Base-by-base conservation (phyloP, 768 basidiomycete species). In the Boletellus sp. region DNA sequence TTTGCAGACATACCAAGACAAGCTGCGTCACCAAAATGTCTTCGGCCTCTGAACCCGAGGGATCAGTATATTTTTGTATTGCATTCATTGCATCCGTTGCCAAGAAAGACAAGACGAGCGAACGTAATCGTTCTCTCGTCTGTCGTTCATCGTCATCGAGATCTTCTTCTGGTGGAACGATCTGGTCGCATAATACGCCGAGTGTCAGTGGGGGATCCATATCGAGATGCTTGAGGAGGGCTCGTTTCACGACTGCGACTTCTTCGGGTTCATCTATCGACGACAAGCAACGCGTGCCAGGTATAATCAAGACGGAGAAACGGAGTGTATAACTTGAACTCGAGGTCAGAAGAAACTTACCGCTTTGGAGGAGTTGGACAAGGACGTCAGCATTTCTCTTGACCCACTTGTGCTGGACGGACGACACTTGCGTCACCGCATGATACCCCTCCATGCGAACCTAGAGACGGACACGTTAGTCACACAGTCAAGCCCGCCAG, bases 331-430 rank as follows among this genome's bases (percentile, higher is more conserved):
- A 37, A 40, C 24, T 42, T 35, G 51, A 34, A 34, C 31, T 41
- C 11, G 24, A 24, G 17, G 20, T 22, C 31, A 19, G 19, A 16
- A 39, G 35, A 41, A 26, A 72, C 83, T 65, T 61, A 87, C 85
- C 85, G 56, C 83, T 84, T 63, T 87, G 87, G 9, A 88, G 72
- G 15, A 88, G 67, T 54, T 88, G 86, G n/a, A 88, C 73, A 17
- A 88, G 70, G 3, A 88, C 86, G 65, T 88, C 86, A 4, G 81
- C 80, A 62, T 88, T 88, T 55, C 86, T 70, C 63, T 81, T 83
- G 44, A 87, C 73, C 78, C 78, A 82, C 58, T 77, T 81, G 41
- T 61, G 71, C 48, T 81, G 74, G 48, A 72, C 74, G 22, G 55
- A 63, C 33, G 77, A 79, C 12, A 78, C 72, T 45, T 70, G 64